Percentiles rank a stretch among this genome's conserved stretches.
These are phyloP conservation scores for Phanerodontia chrysosporium DNA, from an alignment of 768 basidiomycete genomes.

Conservation along the genomic window DNA sequence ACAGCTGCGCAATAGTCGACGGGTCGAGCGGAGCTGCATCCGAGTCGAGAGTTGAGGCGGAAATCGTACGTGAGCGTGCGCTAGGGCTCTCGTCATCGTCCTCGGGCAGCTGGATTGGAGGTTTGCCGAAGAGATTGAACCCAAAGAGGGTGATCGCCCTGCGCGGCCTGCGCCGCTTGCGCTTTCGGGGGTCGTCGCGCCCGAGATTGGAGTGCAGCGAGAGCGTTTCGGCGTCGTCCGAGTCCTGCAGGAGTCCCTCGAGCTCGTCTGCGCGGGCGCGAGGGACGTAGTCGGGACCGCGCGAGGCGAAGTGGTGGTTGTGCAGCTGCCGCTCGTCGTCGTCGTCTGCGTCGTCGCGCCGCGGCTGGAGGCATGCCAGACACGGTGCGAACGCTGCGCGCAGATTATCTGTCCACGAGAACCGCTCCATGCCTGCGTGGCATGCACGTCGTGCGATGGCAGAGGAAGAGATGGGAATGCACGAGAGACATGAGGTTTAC, in stretches of 20 bases:
- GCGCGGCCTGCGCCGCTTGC: constrained; percentile 30
- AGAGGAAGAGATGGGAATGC: neutral
- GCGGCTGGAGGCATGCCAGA: constrained; percentile 47
- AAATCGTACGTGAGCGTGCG: constrained; percentile 10
- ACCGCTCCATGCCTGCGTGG: constrained; percentile 32
- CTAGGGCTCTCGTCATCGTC: constrained; percentile 31
- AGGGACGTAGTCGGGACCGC: constrained; percentile 13
- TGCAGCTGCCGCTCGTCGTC: constrained; percentile 25
- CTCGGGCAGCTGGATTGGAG: constrained; percentile 57
- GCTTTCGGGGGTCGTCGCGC: constrained; percentile 26
- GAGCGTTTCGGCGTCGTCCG: constrained; percentile 57
- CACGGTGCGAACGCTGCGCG: constrained; percentile 58
- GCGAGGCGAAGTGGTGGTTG: constrained; percentile 2
- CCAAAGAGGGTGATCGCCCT: constrained; percentile 58
- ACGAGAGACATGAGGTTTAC: neutral
- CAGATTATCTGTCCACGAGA: constrained; percentile 62
- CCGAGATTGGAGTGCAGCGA: constrained; percentile 66
- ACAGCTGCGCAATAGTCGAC: constrained; percentile 48
- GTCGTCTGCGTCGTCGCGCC: constrained; percentile 29
- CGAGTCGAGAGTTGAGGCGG: constrained; percentile 54
- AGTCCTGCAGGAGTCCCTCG: constrained; percentile 45
- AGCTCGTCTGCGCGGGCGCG: constrained; percentile 39
- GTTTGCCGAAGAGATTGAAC: constrained; percentile 58
- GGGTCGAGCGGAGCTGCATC: constrained; percentile 66
- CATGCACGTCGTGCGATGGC: neutral